Conservation (phyloP, 352 stramenopile species). For the Pythium folliculosum region DNA sequence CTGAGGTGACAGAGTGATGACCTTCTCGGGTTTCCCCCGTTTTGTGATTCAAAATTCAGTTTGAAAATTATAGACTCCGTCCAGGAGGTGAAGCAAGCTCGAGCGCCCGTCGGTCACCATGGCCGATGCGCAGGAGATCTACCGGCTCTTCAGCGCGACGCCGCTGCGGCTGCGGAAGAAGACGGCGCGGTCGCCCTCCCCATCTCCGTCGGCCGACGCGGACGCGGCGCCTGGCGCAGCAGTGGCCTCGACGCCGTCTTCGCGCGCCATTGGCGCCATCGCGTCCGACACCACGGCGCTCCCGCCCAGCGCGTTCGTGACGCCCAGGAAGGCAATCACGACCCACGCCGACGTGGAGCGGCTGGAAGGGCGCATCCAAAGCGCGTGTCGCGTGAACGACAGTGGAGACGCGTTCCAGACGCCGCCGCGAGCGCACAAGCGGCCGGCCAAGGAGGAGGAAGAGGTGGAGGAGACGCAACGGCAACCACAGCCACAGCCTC, state of each 20-base stretch:
- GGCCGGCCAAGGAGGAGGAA: background rate
- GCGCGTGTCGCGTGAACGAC: conserved; percentile 20
- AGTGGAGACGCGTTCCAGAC: background rate
- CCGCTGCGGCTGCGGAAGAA: conserved; percentile 27
- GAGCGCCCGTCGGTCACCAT: conserved; percentile 1
- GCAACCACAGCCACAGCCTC: background rate
- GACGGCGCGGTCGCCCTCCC: background rate
- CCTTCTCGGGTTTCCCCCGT: background rate
- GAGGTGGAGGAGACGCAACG: background rate
- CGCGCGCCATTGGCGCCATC: background rate
- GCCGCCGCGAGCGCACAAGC: background rate
- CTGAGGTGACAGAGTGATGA: conserved; percentile 16
- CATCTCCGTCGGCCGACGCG: conserved; percentile 4
- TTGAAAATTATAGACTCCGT: conserved; percentile 4
- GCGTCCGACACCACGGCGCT: background rate
- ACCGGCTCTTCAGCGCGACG: conserved; percentile 25
- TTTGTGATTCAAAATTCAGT: conserved; percentile 23
- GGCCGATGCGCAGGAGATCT: conserved; percentile 30
- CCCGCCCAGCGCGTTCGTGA: background rate
- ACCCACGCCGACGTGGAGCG: conserved; percentile 12
- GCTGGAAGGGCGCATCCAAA: conserved; percentile 17
- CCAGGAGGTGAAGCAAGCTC: background rate
- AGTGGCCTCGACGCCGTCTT: background rate
- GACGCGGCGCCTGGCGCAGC: background rate
- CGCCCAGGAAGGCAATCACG: background rate